phyloP scores from a whole-genome alignment of 1,139 yeast species.

The Yamadazyma dushanensis region DNA sequence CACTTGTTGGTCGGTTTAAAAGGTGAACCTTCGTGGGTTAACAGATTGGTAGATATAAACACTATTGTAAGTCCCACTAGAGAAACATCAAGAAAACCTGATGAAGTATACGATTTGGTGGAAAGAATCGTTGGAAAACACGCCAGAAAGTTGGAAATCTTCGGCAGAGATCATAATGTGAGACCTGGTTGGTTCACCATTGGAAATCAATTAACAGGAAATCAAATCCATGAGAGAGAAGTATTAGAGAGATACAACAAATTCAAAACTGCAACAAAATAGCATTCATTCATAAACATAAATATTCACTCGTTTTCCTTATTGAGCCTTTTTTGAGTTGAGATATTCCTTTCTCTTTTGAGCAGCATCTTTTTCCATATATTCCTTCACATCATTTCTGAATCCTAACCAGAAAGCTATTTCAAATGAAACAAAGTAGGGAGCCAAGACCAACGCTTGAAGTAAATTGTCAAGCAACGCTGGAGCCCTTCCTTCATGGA shows the following conservation, averaged over 20 bases:
- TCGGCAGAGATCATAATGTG: slow-evolving; percentile 83
- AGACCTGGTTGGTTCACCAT: slow-evolving; percentile 92
- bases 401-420: slow-evolving; percentile 66
- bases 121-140: slow-evolving; percentile 79
- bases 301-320: not conserved
- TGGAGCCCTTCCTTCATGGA: slow-evolving; percentile 80
- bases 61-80: slow-evolving; percentile 79
- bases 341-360: slow-evolving; percentile 27
- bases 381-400: slow-evolving; percentile 51
- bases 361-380: slow-evolving; percentile 56
- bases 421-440: slow-evolving; percentile 84
- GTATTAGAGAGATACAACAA: slow-evolving; percentile 40
- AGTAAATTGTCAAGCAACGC: slow-evolving; percentile 79
- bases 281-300: slow-evolving; percentile 1
- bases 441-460: slow-evolving; percentile 89
- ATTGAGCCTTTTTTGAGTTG: slow-evolving; percentile 3
- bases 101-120: slow-evolving; percentile 80
- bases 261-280: slow-evolving; percentile 12
- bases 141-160: slow-evolving; percentile 79
- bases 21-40: slow-evolving; percentile 78
- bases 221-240: slow-evolving; percentile 58
- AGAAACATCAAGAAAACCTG: slow-evolving; percentile 90
- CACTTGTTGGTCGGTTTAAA: slow-evolving; percentile 83
- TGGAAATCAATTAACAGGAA: slow-evolving; percentile 76
- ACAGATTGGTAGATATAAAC: slow-evolving; percentile 66